Evolutionary conservation across 805 yeast species (phyloP).

Genomic region (Lachancea thermotolerans): DNA sequence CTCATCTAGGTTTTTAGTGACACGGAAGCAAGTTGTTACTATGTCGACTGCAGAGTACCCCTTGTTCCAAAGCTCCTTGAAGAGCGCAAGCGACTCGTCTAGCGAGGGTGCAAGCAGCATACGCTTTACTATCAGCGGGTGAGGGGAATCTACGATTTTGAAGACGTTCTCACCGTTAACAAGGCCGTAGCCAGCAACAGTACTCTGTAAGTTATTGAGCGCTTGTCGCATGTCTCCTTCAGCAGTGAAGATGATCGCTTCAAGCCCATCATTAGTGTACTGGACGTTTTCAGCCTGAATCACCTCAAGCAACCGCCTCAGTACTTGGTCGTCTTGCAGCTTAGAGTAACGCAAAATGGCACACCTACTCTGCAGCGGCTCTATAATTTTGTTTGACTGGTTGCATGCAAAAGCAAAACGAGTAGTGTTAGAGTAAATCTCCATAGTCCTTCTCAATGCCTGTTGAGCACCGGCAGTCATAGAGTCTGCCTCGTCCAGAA

Average conservation of each 20-base stretch:
- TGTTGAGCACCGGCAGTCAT: conserved; percentile 98
- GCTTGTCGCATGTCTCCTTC: conserved; percentile 99
- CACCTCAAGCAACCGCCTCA: conserved; percentile 67
- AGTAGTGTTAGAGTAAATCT: conserved; percentile 88
- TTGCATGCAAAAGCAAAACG: conserved; percentile 99
- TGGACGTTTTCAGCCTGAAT: conserved; percentile 63
- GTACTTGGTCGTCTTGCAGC: conserved; percentile 77
- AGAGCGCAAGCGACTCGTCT: conserved; percentile 57
- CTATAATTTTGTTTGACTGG: conserved; percentile 89
- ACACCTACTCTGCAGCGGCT: conserved; percentile 93
- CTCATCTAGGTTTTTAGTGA: conserved; percentile 66
- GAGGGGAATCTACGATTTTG: conserved; percentile 94
- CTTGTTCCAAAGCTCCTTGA: conserved; percentile 67
- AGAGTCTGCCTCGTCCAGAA: conserved; percentile 91
- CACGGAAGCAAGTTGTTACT: conserved; percentile 83
- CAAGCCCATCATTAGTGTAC: conserved; percentile 82
- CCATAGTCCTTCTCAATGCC: conserved; percentile 92
- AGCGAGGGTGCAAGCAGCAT: conserved; percentile 53
- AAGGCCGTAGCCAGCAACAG: conserved; percentile 86
- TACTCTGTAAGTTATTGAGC: conserved; percentile 85
- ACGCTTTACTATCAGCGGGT: conserved; percentile 75
- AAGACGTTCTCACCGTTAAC: conserved; percentile 92
- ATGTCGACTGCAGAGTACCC: conserved; percentile 94
- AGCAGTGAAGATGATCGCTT: conserved; percentile 88
- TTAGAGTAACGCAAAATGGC: conserved; percentile 84